Evolutionary conservation across 306 rosid species (phyloP), one percentile per base, ranked within the genome.

Genomic region (Trifolium subterraneum): DNA sequence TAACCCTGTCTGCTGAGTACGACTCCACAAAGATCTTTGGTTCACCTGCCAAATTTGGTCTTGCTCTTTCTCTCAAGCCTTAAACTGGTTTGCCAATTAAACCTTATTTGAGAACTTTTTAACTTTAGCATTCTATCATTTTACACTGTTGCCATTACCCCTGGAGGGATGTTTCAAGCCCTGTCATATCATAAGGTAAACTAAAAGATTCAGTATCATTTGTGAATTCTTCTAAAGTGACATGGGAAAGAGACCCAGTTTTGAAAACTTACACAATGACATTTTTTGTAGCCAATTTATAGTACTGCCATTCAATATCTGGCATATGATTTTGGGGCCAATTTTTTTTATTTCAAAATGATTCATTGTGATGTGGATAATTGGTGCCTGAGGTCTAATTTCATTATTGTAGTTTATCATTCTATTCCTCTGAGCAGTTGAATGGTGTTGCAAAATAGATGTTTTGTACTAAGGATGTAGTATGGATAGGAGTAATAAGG

Each of bases 61-160:
- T 93, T 72, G 93, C 92, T 22, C 92, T 93, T 54, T 71, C 89
- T 7, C 92, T 93, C 78, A 89, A 88, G 88, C 98, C 97, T 66
- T 93, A 88, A 89, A 19, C 4, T 45, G 77, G 82, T 71, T 70
- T 31, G 14, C 60, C 73, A 25, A 31, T 76, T 64, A 19, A 52
- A 33, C 75, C 74, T 55, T 20, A 11, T 68, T 63, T 51, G 41
- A 20, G 39, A 70, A 70, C 61, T 50, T 44, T 50, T 44, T 51
- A 31, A 75, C 64, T 55, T 56, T 54, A 44, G 44, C 65, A 69
- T 68, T 54, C 77, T 52, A 75, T 76, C 71, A 65, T 72, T 75
- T 79, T 59, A 56, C 72, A 61, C 61, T 79, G 72, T 73, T 84
- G 75, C 42, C 79, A 71, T 50, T 56, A 71, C 76, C 78, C 59